These are phyloP conservation scores for Puccinellia tenuiflora DNA, from an alignment of 176 grass and related monocot species.

Conservation along the genomic window DNA sequence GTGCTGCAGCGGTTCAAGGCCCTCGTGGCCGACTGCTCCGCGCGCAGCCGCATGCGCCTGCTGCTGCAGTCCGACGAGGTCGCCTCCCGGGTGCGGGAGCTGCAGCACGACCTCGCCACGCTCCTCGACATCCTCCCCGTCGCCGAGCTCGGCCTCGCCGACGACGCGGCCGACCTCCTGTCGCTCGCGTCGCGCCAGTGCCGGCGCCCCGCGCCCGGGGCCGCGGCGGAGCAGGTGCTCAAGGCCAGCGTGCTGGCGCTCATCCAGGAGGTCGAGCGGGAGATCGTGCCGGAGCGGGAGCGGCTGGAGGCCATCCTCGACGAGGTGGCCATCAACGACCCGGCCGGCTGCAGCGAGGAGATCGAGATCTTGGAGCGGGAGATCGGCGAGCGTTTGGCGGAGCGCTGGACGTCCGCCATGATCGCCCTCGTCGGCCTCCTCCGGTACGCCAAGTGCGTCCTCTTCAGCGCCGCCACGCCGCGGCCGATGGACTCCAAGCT, in stretches of 20 bases:
- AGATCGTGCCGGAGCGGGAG: conserved; percentile 62
- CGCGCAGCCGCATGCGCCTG: conserved; percentile 58
- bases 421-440: conserved; percentile 82
- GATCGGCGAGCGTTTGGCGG: conserved; percentile 67
- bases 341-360: conserved; percentile 69
- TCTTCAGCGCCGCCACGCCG: conserved; percentile 74
- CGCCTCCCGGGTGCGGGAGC: conserved; percentile 46
- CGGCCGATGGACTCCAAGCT: conserved; percentile 39
- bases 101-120: conserved; percentile 75
- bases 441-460: conserved; percentile 89
- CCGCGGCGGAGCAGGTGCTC: conserved; percentile 23
- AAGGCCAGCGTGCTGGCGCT: conserved; percentile 55
- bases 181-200: conserved; percentile 63
- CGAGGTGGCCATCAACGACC: conserved; percentile 62
- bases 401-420: conserved; percentile 70
- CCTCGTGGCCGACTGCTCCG: conserved; percentile 51
- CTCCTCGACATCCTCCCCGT: conserved; percentile 74
- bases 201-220: conserved; percentile 26
- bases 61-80: conserved; percentile 70
- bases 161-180: conserved; percentile 62
- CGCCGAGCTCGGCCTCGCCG: conserved; percentile 47
- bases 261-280: conserved; percentile 62
- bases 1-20: conserved; percentile 88
- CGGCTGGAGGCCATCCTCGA: conserved; percentile 58
- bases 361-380: conserved; percentile 88